Evolutionary conservation across 2,329 filamentous ascomycete species (phyloP).

Genomic region (Arthrobotrys sphaeroides): DNA sequence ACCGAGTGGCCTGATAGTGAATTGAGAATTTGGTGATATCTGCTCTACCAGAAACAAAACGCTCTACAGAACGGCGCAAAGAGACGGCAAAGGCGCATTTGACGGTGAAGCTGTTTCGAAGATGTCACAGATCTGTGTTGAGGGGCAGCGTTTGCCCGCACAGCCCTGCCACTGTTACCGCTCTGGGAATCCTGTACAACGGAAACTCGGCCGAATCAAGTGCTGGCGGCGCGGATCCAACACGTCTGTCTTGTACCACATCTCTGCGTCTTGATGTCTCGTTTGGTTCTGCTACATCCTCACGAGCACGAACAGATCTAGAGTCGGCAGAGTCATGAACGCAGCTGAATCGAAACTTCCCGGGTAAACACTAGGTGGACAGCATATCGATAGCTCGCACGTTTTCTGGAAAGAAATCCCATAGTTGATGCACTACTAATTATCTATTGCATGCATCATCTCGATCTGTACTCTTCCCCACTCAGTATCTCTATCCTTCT

Average conservation of each 20-base stretch:
- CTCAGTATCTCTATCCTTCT: background rate
- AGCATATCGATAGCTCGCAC: background rate
- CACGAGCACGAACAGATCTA: no score
- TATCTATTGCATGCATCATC: no score
- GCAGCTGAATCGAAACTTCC: background rate
- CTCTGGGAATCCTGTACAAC: no score
- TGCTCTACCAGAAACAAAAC: conserved; percentile 23
- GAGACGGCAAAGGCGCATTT: conserved; percentile 24
- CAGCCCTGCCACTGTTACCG: conserved; percentile 9
- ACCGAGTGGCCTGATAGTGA: conserved; percentile 44
- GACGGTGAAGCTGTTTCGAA: conserved; percentile 43
- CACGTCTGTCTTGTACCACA: background rate
- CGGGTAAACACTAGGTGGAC: background rate
- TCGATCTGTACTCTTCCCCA: background rate
- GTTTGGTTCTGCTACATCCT: background rate
- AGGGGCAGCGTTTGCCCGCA: conserved; percentile 30
- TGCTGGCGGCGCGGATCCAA: background rate
- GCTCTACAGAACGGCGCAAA: conserved; percentile 8
- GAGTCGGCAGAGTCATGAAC: no score
- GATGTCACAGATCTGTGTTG: conserved; percentile 38
- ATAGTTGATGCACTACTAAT: background rate
- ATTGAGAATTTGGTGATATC: conserved; percentile 28
- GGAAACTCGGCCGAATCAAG: conserved; percentile 3
- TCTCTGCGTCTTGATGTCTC: background rate
- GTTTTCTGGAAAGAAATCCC: background rate